A percentile compares a stretch with the other conserved stretches of the same genome.
Evolutionary conservation across 441 rosid species (phyloP).

Genomic region (Mallotus japonicus): DNA sequence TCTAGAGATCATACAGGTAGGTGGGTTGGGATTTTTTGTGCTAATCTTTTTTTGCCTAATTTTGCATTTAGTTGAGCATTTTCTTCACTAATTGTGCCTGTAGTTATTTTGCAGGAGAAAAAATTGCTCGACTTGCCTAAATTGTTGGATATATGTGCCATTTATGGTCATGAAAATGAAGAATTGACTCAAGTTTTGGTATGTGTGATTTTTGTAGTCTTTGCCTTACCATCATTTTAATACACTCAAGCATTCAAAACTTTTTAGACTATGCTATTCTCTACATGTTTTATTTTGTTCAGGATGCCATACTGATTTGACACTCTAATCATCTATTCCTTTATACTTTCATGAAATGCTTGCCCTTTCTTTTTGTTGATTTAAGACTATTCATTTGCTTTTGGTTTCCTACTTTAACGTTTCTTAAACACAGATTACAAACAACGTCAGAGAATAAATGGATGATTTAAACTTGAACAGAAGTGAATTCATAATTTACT

Average conservation of each 20-base stretch:
- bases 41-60: no score
- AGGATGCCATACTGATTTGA: background rate
- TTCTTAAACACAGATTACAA: no score
- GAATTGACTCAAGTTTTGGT: conserved; percentile 76
- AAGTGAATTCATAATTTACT: background rate
- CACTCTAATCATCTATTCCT: background rate
- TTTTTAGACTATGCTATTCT: background rate
- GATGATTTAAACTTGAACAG: background rate
- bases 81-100: conserved; percentile 45
- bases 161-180: conserved; percentile 91
- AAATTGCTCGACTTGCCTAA: conserved; percentile 89
- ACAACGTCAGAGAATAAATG: background rate
- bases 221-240: background rate
- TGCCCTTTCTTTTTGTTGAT: background rate
- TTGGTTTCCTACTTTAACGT: background rate
- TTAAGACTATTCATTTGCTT: background rate
- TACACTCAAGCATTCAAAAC: no score
- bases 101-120: conserved; percentile 95
- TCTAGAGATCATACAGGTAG: conserved; percentile 76
- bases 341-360: background rate
- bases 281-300: background rate
- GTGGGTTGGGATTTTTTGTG: conserved; percentile 5
- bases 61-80: conserved; percentile 27
- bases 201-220: conserved; percentile 20
- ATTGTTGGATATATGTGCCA: conserved; percentile 88